phyloP scores from a whole-genome alignment of 2,329 filamentous ascomycete species.

The Hypoxylon sp. region DNA sequence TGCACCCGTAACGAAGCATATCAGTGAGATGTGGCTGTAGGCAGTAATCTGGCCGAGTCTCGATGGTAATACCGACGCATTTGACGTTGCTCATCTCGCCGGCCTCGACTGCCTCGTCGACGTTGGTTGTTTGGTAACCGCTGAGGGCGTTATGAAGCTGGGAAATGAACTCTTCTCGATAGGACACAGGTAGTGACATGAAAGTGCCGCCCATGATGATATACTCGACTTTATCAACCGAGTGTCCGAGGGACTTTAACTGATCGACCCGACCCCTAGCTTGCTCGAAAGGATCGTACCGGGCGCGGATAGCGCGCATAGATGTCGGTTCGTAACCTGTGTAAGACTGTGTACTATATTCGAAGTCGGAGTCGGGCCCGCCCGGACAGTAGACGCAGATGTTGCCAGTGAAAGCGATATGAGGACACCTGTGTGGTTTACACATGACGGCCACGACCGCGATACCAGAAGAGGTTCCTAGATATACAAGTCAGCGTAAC shows the following conservation, averaged over 20 bases:
- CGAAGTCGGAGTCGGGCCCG: slow-evolving; percentile 97
- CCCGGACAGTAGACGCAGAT: slow-evolving; percentile 99
- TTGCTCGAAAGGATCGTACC: slow-evolving; percentile 98
- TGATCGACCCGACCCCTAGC: slow-evolving; percentile 96
- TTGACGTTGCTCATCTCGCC: slow-evolving; percentile 98
- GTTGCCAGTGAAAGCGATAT: slow-evolving; percentile 98
- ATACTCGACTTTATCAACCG: slow-evolving; percentile 99
- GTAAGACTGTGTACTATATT: slow-evolving; percentile 99
- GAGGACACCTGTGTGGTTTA: slow-evolving; percentile 96
- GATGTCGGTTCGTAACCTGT: slow-evolving; percentile 98
- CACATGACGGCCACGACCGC: slow-evolving; percentile 99
- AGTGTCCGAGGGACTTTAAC: slow-evolving; percentile 94
- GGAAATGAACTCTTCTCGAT: slow-evolving; percentile 93
- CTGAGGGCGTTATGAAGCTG: slow-evolving; percentile 97
- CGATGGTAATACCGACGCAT: slow-evolving; percentile 98
- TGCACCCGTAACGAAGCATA: slow-evolving; percentile 99
- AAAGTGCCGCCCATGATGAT: slow-evolving; percentile 99
- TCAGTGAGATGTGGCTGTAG: slow-evolving; percentile 93
- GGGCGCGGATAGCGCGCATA: slow-evolving; percentile 96
- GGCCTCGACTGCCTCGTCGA: slow-evolving; percentile 94
- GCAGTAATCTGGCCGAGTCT: slow-evolving; percentile 97
- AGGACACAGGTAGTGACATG: slow-evolving; percentile 93
- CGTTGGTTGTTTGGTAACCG: slow-evolving; percentile 92
- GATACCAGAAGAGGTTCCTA: slow-evolving; percentile 90
- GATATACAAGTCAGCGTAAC: slow-evolving; percentile 20